Percentiles rank a stretch among this genome's conserved stretches.
phyloP scores from a whole-genome alignment of 2,329 filamentous ascomycete species.

The Penicillium sp. region DNA sequence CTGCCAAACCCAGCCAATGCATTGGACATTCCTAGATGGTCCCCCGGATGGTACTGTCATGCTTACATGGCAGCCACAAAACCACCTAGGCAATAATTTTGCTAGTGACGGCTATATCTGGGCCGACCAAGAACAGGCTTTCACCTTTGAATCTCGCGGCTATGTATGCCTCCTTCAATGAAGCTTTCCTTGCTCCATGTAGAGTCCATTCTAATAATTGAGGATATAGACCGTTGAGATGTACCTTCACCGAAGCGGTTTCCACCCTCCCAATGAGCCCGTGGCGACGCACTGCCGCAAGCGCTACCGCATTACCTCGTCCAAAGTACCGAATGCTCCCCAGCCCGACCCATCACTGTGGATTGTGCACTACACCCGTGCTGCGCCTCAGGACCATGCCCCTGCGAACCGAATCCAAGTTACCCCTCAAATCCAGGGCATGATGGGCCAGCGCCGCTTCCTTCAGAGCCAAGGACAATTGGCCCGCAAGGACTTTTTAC shows the following conservation, averaged over 20 bases:
- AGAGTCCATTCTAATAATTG: slow-evolving; percentile 9
- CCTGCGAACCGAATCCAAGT: slow-evolving; percentile 59
- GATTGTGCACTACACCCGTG: slow-evolving; percentile 84
- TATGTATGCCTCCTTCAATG: slow-evolving; percentile 51
- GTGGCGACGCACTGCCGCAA: slow-evolving; percentile 74
- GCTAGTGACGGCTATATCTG: slow-evolving; percentile 92
- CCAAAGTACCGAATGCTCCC: slow-evolving; percentile 66
- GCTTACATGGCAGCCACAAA: slow-evolving; percentile 82
- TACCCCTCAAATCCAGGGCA: slow-evolving; percentile 41
- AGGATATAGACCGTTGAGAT: slow-evolving; percentile 77
- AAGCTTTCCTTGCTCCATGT: neutral
- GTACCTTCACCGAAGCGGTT: slow-evolving; percentile 77
- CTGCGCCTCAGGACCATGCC: slow-evolving; percentile 70
- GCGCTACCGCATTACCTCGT: slow-evolving; percentile 79
- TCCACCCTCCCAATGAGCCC: slow-evolving; percentile 68
- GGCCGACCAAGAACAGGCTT: slow-evolving; percentile 76
- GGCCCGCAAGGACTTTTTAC: slow-evolving; percentile 88
- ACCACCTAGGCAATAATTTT: slow-evolving; percentile 68
- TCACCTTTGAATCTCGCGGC: slow-evolving; percentile 68
- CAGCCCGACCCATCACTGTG: slow-evolving; percentile 78
- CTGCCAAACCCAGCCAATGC: slow-evolving; percentile 79
- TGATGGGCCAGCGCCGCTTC: slow-evolving; percentile 51
- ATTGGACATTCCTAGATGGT: slow-evolving; percentile 85
- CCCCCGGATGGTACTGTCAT: slow-evolving; percentile 79
- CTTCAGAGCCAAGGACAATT: slow-evolving; percentile 75